These are phyloP conservation scores for Sporothrix curviconia DNA, from an alignment of 2,329 filamentous ascomycete genomes.

Conservation along the genomic window DNA sequence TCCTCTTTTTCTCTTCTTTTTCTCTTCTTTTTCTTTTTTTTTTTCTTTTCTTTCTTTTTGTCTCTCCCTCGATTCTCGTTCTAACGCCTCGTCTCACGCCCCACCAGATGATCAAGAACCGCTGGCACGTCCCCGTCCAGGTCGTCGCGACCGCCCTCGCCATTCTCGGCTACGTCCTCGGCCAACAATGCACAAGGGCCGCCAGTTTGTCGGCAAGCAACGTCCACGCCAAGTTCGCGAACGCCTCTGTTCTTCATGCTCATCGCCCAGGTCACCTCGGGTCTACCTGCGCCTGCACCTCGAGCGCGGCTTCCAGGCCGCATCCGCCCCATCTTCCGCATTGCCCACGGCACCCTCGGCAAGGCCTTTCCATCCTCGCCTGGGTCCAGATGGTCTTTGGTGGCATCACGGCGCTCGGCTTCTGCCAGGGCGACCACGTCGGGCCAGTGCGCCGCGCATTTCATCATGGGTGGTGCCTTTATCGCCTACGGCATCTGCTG, in stretches of 20 bases:
- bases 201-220: conserved; percentile 72
- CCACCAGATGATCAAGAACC: conserved; percentile 70
- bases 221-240: conserved; percentile 74
- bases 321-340: conserved; percentile 65
- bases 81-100: neutral
- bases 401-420: conserved; percentile 84
- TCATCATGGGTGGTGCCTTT: conserved; percentile 97
- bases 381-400: conserved; percentile 97
- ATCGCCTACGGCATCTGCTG: conserved; percentile 87
- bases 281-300: conserved; percentile 86
- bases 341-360: conserved; percentile 72
- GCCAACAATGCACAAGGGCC: conserved; percentile 83
- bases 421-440: conserved; percentile 84
- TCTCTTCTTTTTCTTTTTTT: neutral
- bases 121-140: conserved; percentile 92
- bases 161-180: conserved; percentile 80
- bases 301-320: conserved; percentile 68
- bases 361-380: conserved; percentile 74
- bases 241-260: conserved; percentile 75
- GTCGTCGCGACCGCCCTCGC: conserved; percentile 67
- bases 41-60: neutral
- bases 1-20: too few species aligned
- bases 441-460: conserved; percentile 93
- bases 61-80: neutral
- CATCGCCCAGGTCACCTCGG: conserved; percentile 66